Base-by-base conservation (phyloP, 2,329 filamentous ascomycete species). In the Sclerotinia nivalis region DNA sequence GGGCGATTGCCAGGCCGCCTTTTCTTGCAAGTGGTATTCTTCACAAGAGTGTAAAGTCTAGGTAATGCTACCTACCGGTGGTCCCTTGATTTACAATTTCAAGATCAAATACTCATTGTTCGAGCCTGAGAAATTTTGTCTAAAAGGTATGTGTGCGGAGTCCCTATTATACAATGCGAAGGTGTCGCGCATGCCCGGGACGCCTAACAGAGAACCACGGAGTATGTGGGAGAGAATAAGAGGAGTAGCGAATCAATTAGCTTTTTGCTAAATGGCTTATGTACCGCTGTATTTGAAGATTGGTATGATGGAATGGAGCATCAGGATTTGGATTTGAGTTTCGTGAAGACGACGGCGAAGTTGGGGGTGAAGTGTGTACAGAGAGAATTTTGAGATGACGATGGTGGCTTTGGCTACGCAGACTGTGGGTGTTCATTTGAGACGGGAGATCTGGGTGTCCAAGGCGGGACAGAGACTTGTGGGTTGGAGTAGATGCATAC, bases 201-300 rank as follows among this genome's bases (percentile, higher is more conserved):
- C 37, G 13, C 8, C 0, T 0, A 8, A 25, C 5, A 15, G n/a
- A 9, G 4, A 31, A 2, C 18, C 4, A 31, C 3, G 25, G 7
- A 28, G 50, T 18, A 8, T 20, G 31, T 20, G 52, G 15, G 25
- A 55, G 7, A 0, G 20, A 55, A 31, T 55, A 3, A 22, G 28
- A 55, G 52, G 9, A 31, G 52, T 28, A 9, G 31, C 3, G 15
- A 31, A 5, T 10, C 15, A 18, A 4, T 4, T 20, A 1, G 25
- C 15, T 55, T 55, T 55, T 31, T 55, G 18, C 20, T 20, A 20
- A 8, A 20, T 22, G 25, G 1, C 3, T 8, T 25, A 6, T n/a
- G 28, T 28, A 4, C 5, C 50, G 13, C 8, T 15, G 50, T 28
- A 7, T 25, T 28, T 8, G 6, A 54, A 54, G 50, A 54, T 15